Conservation (phyloP, 768 basidiomycete species). For the Tephrocybe sp. region DNA sequence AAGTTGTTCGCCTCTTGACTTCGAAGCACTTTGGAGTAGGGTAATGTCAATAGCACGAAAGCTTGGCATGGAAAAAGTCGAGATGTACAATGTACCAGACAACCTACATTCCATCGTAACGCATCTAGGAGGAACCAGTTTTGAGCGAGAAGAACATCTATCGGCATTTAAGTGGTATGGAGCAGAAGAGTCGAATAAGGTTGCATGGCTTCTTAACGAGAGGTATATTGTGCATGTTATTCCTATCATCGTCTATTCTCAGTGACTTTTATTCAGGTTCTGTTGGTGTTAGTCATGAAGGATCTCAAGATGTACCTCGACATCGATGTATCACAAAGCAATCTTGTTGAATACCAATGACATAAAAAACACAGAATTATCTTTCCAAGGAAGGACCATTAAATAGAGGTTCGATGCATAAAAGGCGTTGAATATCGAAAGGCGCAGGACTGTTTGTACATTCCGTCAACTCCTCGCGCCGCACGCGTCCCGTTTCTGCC, state of each 20-base stretch:
- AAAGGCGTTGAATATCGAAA: slow-evolving; percentile 25
- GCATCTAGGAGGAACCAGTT: slow-evolving; percentile 29
- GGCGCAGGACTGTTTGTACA: slow-evolving; percentile 24
- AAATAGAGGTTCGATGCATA: no score
- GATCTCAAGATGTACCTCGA: not conserved
- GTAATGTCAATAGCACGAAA: slow-evolving; percentile 35
- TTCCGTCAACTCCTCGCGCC: slow-evolving; percentile 32
- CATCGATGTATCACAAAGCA: not conserved
- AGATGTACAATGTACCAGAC: slow-evolving; percentile 46
- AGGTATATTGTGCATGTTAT: slow-evolving; percentile 32
- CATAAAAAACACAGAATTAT: no score
- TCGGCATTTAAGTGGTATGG: slow-evolving; percentile 54
- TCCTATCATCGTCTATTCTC: not conserved
- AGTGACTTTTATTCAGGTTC: slow-evolving; percentile 27
- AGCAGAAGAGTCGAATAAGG: slow-evolving; percentile 24
- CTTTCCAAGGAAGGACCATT: no score
- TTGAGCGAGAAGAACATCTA: slow-evolving; percentile 37
- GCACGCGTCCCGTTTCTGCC: slow-evolving; percentile 28
- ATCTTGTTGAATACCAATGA: no score
- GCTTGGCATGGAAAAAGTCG: slow-evolving; percentile 36
- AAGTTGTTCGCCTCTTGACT: slow-evolving; percentile 25
- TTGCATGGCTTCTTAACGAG: slow-evolving; percentile 52
- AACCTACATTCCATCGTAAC: slow-evolving; percentile 27
- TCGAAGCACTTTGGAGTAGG: slow-evolving; percentile 33
- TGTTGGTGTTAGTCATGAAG: slow-evolving; percentile 34